These are phyloP conservation scores for Kentomonas sorsogonicus DNA, from an alignment of 208 protist genomes.

Conservation along the genomic window DNA sequence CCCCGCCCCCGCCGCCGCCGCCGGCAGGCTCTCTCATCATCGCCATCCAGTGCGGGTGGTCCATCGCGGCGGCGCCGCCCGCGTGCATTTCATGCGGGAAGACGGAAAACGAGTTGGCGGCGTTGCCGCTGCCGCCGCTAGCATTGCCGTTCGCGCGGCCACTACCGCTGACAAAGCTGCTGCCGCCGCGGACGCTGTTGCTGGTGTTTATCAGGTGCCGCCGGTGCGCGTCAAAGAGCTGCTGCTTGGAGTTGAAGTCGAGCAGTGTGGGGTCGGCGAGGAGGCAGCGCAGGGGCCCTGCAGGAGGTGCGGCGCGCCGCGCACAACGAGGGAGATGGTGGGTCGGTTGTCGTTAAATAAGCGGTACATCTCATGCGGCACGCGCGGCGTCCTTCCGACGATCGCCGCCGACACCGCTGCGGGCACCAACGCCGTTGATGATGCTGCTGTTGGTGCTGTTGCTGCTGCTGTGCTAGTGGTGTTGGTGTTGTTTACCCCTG, in stretches of 20 bases:
- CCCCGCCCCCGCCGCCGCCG: constrained; percentile 25
- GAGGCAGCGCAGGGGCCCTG: constrained; percentile 64
- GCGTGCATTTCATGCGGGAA: too few species aligned
- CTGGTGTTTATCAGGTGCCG: too few species aligned
- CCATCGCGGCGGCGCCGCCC: too few species aligned
- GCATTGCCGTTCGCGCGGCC: too few species aligned
- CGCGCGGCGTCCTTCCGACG: constrained; percentile 21
- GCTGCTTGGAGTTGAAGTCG: constrained; percentile 91
- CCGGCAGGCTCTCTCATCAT: constrained; percentile 44
- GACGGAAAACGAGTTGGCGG: too few species aligned
- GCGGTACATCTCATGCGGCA: constrained; percentile 56
- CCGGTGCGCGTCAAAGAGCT: too few species aligned
- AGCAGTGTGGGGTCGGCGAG: constrained; percentile 78
- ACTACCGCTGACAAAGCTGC: too few species aligned
- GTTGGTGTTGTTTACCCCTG: not conserved
- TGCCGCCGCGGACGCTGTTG: too few species aligned
- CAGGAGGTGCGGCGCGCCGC: constrained; percentile 61
- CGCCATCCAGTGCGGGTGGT: too few species aligned
- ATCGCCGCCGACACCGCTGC: not conserved
- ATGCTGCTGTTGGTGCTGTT: too few species aligned
- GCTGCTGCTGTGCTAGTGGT: not conserved
- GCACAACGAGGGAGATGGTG: constrained; percentile 70
- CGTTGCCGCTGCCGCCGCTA: too few species aligned
- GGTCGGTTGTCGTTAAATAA: constrained; percentile 79
- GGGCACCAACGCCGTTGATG: not conserved